Evolutionary conservation across 208 protist genomes (phyloP).

Genomic region (Tetramitus jugosus): DNA sequence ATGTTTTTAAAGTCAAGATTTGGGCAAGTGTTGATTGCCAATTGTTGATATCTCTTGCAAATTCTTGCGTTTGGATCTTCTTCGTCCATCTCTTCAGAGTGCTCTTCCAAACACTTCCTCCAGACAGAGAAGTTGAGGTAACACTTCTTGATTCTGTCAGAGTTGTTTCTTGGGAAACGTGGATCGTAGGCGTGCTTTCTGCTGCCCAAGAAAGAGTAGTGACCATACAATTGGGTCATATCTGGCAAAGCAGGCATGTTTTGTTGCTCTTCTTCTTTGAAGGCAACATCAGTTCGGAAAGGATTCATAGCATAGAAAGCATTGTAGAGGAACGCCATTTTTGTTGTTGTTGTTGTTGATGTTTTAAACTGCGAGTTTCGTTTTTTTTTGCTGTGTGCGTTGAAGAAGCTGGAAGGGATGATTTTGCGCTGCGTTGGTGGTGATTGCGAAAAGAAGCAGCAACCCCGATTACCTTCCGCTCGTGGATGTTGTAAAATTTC

Average conservation of each 20-base stretch:
- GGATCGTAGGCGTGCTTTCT: not conserved
- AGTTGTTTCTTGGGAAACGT: not conserved
- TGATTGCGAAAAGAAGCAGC: too few species aligned
- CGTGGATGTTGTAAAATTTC: too few species aligned
- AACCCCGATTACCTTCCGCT: too few species aligned
- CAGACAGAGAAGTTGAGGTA: conserved; percentile 18
- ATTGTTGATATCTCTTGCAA: not conserved
- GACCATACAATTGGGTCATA: not conserved
- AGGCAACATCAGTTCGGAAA: not conserved
- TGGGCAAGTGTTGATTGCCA: not conserved
- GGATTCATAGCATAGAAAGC: not conserved
- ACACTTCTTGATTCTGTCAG: not conserved
- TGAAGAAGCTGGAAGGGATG: too few species aligned
- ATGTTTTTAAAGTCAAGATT: not conserved
- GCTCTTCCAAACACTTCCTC: conserved; percentile 12
- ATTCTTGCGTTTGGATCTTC: conserved; percentile 9
- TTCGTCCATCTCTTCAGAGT: not conserved
- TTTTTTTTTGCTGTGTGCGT: too few species aligned
- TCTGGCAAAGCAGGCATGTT: conserved; percentile 9
- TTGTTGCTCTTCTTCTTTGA: not conserved
- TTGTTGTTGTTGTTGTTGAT: too few species aligned
- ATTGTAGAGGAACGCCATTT: too few species aligned
- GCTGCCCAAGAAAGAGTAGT: not conserved
- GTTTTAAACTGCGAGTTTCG: too few species aligned
- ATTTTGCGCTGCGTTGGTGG: too few species aligned